Percentiles rank a stretch among this genome's conserved stretches.
phyloP scores from a whole-genome alignment of 2,329 filamentous ascomycete species.

The Sarocladium oryzae region DNA sequence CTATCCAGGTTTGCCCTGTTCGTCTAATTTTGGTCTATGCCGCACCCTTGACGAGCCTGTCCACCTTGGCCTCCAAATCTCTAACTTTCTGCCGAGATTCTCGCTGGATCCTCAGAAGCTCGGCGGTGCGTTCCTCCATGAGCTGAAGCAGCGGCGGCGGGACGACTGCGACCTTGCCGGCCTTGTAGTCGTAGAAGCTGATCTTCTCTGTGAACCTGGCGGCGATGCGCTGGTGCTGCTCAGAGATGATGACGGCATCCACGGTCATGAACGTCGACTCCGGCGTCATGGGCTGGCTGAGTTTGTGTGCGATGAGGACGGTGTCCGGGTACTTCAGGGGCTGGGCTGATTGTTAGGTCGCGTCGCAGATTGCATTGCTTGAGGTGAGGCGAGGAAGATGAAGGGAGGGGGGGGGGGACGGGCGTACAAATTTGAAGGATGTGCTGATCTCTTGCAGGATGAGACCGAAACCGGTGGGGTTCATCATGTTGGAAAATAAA shows the following conservation, averaged over 20 bases:
- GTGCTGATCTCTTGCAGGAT: conserved; percentile 75
- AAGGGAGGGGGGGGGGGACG: background rate
- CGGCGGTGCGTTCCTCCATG: conserved; percentile 15
- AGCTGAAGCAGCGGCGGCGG: conserved; percentile 33
- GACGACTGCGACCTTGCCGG: conserved; percentile 30
- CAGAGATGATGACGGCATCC: conserved; percentile 64
- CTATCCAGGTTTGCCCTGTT: too few relatives aligned
- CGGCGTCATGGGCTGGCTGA: conserved; percentile 44
- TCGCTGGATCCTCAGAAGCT: background rate
- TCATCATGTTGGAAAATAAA: conserved; percentile 65
- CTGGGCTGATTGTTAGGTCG: too few relatives aligned
- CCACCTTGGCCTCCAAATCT: background rate
- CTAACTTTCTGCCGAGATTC: background rate
- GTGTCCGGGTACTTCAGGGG: conserved; percentile 79
- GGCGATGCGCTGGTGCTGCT: conserved; percentile 64
- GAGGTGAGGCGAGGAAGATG: background rate
- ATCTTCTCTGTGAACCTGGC: conserved; percentile 73
- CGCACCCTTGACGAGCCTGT: background rate
- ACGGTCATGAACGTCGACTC: conserved; percentile 46
- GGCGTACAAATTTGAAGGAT: conserved; percentile 79
- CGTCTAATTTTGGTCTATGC: background rate
- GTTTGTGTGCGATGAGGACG: conserved; percentile 77
- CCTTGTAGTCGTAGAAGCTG: conserved; percentile 61
- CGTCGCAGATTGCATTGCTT: background rate
- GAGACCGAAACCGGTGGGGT: conserved; percentile 59